These are phyloP conservation scores for Epichloe sibirici DNA, from an alignment of 2,329 filamentous ascomycete species.

Conservation along the genomic window DNA sequence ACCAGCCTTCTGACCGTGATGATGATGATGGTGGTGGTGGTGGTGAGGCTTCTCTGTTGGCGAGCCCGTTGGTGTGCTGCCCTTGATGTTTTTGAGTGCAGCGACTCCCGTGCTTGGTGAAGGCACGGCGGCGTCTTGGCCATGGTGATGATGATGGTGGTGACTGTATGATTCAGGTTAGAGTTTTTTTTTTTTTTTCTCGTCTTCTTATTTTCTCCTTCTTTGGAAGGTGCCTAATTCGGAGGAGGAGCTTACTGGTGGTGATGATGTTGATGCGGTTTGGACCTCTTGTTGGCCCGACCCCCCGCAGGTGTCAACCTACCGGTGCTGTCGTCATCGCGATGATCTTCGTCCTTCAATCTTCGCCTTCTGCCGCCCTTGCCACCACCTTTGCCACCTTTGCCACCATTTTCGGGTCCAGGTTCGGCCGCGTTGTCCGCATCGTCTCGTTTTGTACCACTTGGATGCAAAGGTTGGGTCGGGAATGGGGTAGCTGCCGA, in stretches of 20 bases:
- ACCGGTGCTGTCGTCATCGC: conserved; percentile 55
- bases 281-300: conserved; percentile 53
- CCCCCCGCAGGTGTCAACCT: conserved; percentile 43
- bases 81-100: conserved; percentile 39
- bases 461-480: conserved; percentile 4
- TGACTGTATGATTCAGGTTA: conserved; percentile 19
- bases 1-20: conserved; percentile 24
- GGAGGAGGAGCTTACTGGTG: conserved; percentile 42
- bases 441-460: conserved; percentile 41
- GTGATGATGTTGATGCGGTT: conserved; percentile 54
- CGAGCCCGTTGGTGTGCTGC: conserved; percentile 31
- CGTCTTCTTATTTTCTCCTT: no score
- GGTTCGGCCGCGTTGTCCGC: conserved; percentile 32
- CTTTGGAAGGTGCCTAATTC: neutral
- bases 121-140: conserved; percentile 31
- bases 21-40: conserved; percentile 40
- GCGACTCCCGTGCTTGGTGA: conserved; percentile 29
- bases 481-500: conserved; percentile 30
- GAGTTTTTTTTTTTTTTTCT: neutral
- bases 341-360: conserved; percentile 62
- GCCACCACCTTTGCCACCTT: conserved; percentile 23
- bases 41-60: conserved; percentile 28
- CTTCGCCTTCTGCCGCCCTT: conserved; percentile 51
- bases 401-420: conserved; percentile 27
- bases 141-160: conserved; percentile 49